phyloP scores from a whole-genome alignment of 1,284 basidiomycete species.

The Kwoniella shivajii region DNA sequence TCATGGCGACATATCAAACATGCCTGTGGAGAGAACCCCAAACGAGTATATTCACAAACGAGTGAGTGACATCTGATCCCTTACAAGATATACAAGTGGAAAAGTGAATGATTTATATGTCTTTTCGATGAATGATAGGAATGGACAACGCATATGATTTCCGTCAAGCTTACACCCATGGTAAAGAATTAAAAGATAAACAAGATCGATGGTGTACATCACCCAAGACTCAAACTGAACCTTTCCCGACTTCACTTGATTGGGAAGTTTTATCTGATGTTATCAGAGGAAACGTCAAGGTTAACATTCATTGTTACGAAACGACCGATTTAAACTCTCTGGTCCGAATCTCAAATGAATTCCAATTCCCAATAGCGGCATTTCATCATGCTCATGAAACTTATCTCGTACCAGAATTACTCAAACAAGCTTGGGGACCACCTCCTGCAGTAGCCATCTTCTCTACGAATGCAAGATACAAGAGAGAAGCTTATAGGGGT shows the following conservation, averaged over 20 bases:
- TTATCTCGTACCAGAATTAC: slow-evolving; percentile 75
- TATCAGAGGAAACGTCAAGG: slow-evolving; percentile 65
- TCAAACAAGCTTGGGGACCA: slow-evolving; percentile 70
- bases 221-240: slow-evolving; percentile 55
- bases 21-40: slow-evolving; percentile 59
- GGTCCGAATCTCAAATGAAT: slow-evolving; percentile 72
- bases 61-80: too few species aligned
- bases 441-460: slow-evolving; percentile 75
- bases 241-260: slow-evolving; percentile 75
- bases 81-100: too few species aligned
- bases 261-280: slow-evolving; percentile 88
- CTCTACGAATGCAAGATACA: slow-evolving; percentile 59
- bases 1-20: slow-evolving; percentile 53
- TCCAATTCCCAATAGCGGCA: slow-evolving; percentile 67
- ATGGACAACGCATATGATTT: slow-evolving; percentile 65
- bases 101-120: too few species aligned
- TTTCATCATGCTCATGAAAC: slow-evolving; percentile 88
- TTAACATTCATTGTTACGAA: slow-evolving; percentile 79
- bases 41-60: slow-evolving; percentile 56
- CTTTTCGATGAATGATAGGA: too few species aligned
- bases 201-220: slow-evolving; percentile 71
- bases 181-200: slow-evolving; percentile 68
- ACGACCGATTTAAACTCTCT: slow-evolving; percentile 70
- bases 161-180: slow-evolving; percentile 67
- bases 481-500: slow-evolving; percentile 63